Base-by-base conservation (phyloP, 768 basidiomycete genomes). In the Amanita subjunquillea region DNA sequence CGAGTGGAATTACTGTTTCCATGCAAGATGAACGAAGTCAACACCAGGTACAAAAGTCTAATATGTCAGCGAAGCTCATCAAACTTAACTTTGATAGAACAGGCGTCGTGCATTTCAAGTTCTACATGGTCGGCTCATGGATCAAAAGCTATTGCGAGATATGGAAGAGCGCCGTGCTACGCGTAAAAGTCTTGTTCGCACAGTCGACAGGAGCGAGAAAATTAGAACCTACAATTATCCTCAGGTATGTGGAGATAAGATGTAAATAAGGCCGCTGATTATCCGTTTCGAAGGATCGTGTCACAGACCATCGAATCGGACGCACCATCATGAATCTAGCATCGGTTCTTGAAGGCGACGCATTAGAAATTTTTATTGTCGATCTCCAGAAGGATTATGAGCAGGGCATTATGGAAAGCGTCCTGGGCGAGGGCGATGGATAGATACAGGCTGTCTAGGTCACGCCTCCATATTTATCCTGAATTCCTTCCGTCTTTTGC, bases 1-100 rank as follows among this genome's bases (percentile, higher is more conserved):
- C 96, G 1, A 88, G 91, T 3, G 93, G 95, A 0, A 85, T 98
- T 51, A 87, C 86, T 1, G 95, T 98, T 7, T 93, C 92, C 6
- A 98, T 97, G 90, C 96, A 99, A 70, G 94, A 99, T 61, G 92
- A 94, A 58, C 80, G 96, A 5, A 91, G 87, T 63, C 96, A 99
- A 62, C 95, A 98, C 65, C 87, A 91, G 72, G 91, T 91, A 53
- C 9, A 70, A 29, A 39, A 32, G 32, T 36, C 36, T 38, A 38
- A 40, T 25, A 17, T 49, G 27, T 37, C 29, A 38, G 15, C 12
- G 36, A 5, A 37, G 10, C 13, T 3, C n/a, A 17, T 36, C 36
- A 12, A 36, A 20, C n/a, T 34, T 29, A 13, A 20, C 41, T 17
- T 12, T 17, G 32, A 37, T 58, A 97, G 90, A 98, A 99, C 61